phyloP scores from a whole-genome alignment of 1,139 yeast species.

The Hansenula anomala region DNA sequence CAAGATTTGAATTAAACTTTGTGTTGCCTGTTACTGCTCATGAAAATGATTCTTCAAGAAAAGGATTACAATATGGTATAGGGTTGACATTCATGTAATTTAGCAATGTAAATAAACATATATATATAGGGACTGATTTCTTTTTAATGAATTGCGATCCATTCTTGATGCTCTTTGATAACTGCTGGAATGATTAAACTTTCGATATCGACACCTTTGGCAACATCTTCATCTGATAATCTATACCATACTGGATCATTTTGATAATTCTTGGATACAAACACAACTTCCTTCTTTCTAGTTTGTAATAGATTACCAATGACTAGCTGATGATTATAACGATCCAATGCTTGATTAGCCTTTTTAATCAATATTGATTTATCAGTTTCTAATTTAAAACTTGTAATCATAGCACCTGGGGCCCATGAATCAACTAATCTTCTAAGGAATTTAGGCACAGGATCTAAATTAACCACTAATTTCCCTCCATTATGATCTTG shows the following conservation, averaged over 20 bases:
- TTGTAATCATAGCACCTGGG: conserved; percentile 88
- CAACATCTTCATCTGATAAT: conserved; percentile 38
- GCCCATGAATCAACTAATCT: conserved; percentile 94
- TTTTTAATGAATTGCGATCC: conserved; percentile 44
- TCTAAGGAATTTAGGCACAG: conserved; percentile 90
- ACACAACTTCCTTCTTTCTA: conserved; percentile 81
- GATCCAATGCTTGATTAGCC: conserved; percentile 69
- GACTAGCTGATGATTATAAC: conserved; percentile 90
- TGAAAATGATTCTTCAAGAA: conserved; percentile 62
- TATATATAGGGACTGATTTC: not conserved
- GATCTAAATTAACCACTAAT: conserved; percentile 80
- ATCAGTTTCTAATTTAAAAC: conserved; percentile 94
- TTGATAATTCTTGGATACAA: conserved; percentile 53
- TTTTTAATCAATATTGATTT: conserved; percentile 61
- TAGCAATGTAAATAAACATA: not conserved
- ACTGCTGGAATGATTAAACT: conserved; percentile 74
- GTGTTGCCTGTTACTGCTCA: conserved; percentile 71
- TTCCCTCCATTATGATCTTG: conserved; percentile 63
- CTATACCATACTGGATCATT: conserved; percentile 44
- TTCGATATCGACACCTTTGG: conserved; percentile 55
- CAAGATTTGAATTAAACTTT: conserved; percentile 86
- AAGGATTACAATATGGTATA: conserved; percentile 91
- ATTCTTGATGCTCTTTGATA: conserved; percentile 50
- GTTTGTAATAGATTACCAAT: conserved; percentile 92
- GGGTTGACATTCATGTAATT: conserved; percentile 74